Evolutionary conservation across 2,329 filamentous ascomycete genomes (phyloP), one percentile per base, ranked within the genome.

Genomic region (Fusarium newnesense): DNA sequence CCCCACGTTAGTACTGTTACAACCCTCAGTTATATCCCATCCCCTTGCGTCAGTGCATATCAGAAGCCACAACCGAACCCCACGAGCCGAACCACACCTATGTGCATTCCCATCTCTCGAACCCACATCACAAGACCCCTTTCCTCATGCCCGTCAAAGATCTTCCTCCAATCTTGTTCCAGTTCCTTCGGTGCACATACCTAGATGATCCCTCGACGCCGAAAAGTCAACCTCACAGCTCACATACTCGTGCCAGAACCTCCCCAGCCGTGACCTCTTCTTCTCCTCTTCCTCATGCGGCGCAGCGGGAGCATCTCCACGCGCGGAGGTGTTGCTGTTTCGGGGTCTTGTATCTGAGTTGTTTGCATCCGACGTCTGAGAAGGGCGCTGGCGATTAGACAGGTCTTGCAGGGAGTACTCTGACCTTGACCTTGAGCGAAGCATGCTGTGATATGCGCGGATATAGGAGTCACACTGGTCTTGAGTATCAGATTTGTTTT

Each of bases 181-280:
- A 19, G 19, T 39, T 40, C n/a, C 44, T 18, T 54, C 53, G 40
- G 52, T 44, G 37, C 12, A 64, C 75, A 46, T 78, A 78, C 76
- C 76, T 60, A 78, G 67, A 75, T 78, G 76, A 60, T 78, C 76
- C 37, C 76, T 75, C 26, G 72, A 69, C 30, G 59, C 59, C 21
- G 65, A 68, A 28, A 76, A 63, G 37, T 78, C 76, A 34, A 78
- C 76, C 52, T 78, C 75, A 39, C 76, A 78, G 54, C 76, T 78
- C 28, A 78, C 66, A 50, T 74, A 62, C 32, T 75, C 56, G 21
- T 10, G 40, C 76, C 76, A 78, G 44, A 76, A 73, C 21, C 49
- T 61, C 26, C 52, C 65, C 34, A 75, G 50, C 19, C 62, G 46
- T 47, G 68, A 56, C 64, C 32, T 50, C n/a, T 37, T 24, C 26